These are phyloP conservation scores for Lecanicillium sp. DNA, from an alignment of 2,329 filamentous ascomycete genomes.

Conservation along the genomic window DNA sequence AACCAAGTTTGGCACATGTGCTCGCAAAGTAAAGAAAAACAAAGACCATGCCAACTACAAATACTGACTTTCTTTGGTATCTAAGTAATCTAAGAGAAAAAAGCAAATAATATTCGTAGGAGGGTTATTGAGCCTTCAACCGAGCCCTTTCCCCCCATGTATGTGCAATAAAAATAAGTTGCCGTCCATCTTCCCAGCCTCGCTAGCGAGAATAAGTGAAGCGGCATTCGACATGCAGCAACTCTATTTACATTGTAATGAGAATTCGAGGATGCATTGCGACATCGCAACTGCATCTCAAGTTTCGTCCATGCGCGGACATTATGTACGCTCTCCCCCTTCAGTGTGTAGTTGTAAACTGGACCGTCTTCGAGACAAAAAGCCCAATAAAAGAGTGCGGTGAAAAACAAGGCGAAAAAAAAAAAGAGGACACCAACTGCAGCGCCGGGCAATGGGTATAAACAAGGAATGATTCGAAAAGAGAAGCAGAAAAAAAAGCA, in stretches of 20 bases:
- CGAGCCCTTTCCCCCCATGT: not conserved
- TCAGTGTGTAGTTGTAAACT: not conserved
- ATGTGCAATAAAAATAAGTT: slow-evolving; percentile 12
- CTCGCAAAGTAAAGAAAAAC: not conserved
- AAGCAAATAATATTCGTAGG: slow-evolving; percentile 11
- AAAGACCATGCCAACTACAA: slow-evolving; percentile 2
- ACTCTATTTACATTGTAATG: slow-evolving; percentile 7
- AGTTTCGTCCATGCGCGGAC: slow-evolving; percentile 5
- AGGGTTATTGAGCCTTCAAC: not conserved
- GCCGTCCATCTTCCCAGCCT: slow-evolving; percentile 10
- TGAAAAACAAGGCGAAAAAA: not conserved
- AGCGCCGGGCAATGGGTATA: slow-evolving; percentile 14
- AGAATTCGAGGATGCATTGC: not conserved
- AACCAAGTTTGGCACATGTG: not conserved
- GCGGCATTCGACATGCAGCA: not conserved
- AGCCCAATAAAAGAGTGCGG: not conserved
- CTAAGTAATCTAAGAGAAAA: slow-evolving; percentile 20
- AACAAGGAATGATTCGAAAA: slow-evolving; percentile 6
- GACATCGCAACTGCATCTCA: not conserved
- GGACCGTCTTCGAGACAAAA: too few species aligned
- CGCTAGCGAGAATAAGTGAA: not conserved
- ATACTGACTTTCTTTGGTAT: slow-evolving; percentile 20
- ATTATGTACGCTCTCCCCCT: slow-evolving; percentile 6
- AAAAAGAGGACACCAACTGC: slow-evolving; percentile 1
- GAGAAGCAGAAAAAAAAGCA: not conserved